These are phyloP conservation scores for Panus rudis DNA, from an alignment of 768 basidiomycete species.

Conservation along the genomic window DNA sequence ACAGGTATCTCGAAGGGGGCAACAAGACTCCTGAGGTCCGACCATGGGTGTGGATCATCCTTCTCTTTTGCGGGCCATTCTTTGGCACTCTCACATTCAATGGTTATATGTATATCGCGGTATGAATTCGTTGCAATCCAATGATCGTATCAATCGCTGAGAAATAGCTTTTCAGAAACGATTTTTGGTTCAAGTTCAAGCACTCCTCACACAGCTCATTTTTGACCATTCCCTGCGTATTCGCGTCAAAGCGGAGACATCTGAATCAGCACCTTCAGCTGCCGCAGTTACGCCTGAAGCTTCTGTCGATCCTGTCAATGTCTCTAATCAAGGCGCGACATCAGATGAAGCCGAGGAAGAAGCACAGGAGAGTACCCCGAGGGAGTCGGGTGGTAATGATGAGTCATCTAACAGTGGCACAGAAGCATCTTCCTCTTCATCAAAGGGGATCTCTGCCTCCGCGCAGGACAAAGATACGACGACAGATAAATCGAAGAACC, in stretches of 20 bases:
- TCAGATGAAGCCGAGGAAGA: too few species aligned
- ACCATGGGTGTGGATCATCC: slow-evolving; percentile 64
- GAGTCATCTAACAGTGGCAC: slow-evolving; percentile 7
- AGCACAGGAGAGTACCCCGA: too few species aligned
- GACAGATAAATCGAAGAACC: slow-evolving; percentile 27
- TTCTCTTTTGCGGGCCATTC: slow-evolving; percentile 44
- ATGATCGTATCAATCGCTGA: too few species aligned
- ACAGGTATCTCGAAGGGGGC: slow-evolving; percentile 54
- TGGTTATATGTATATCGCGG: slow-evolving; percentile 36
- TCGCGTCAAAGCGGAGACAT: slow-evolving; percentile 43
- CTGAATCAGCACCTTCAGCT: slow-evolving; percentile 8
- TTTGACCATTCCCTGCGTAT: slow-evolving; percentile 54
- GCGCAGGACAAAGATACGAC: slow-evolving; percentile 9
- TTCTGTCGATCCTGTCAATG: not conserved
- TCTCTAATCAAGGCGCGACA: not conserved
- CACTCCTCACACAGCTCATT: slow-evolving; percentile 40
- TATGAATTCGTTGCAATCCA: slow-evolving; percentile 5
- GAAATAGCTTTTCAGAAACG: slow-evolving; percentile 35
- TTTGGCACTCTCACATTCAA: slow-evolving; percentile 42
- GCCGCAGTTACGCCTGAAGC: slow-evolving; percentile 5
- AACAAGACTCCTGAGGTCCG: slow-evolving; percentile 41
- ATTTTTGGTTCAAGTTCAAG: slow-evolving; percentile 40
- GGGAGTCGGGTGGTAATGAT: too few species aligned
- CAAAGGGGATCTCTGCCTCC: slow-evolving; percentile 1
- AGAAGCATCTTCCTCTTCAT: slow-evolving; percentile 4